Evolutionary conservation across 306 rosid genomes (phyloP).

Genomic region (Alnus glutinosa): DNA sequence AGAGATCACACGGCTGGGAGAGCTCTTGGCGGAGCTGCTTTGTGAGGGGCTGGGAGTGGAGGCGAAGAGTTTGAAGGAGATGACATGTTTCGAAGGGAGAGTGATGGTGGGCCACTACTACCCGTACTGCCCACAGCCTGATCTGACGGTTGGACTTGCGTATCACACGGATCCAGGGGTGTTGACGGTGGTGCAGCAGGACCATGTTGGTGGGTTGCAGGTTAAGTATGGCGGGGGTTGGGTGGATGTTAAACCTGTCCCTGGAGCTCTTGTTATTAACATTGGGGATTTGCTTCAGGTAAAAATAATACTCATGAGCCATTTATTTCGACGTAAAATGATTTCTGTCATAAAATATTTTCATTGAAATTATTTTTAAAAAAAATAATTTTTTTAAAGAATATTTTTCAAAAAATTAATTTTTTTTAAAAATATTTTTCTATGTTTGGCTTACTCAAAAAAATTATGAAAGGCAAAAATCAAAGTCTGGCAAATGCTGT

Average conservation of each 20-base stretch:
- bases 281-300: constrained; percentile 89
- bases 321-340: no score
- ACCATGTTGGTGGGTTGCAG: constrained; percentile 84
- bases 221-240: constrained; percentile 50
- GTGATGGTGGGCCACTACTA: constrained; percentile 46
- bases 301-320: neutral
- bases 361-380: no score
- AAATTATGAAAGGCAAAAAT: no score
- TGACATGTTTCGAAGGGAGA: constrained; percentile 38
- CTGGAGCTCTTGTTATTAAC: constrained; percentile 74
- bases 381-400: no score
- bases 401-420: no score
- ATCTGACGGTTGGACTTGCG: constrained; percentile 61
- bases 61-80: constrained; percentile 18
- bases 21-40: constrained; percentile 33
- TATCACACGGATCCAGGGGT: constrained; percentile 83
- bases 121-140: constrained; percentile 56
- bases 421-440: no score
- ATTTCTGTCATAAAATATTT: no score
- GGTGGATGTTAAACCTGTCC: constrained; percentile 68
- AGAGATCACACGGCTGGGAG: constrained; percentile 52
- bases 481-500: no score
- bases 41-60: constrained; percentile 54
- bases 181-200: constrained; percentile 65
- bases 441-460: no score